Evolutionary conservation across 495 filamentous ascomycete genomes (phyloP), one percentile per base, ranked within the genome.

Genomic region (Aspergillus baeticus): DNA sequence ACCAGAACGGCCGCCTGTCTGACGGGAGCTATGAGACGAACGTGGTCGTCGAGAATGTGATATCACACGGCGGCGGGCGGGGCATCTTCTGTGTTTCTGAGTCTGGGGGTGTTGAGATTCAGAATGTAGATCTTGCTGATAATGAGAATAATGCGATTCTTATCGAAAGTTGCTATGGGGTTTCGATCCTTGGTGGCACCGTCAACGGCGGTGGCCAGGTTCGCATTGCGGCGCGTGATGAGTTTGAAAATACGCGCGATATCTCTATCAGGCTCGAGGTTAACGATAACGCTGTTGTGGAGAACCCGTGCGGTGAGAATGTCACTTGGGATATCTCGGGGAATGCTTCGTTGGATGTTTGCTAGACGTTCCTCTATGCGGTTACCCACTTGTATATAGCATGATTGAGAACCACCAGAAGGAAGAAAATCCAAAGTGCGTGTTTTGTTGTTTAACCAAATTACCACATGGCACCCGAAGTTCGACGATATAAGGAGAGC

Each of bases 61-160:
- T 51, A 4, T 42, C 51, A 11, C 57, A 51, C 23, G 57, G 57
- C 6, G 57, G 57, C 15, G 57, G 57, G n/a, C 51, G 57, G 0
- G 57, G 57, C 6, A 34, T 60, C 22, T 60, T 60, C 51, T 60
- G 57, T 39, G 57, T 60, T 0, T 55, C 51, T 23, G 23, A 60
- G 31, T 51, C 44, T 17, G 57, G 57, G 1, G 57, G 51, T 5
- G 51, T 38, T n/a, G 51, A 55, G 37, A 60, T 60, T 10, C 38
- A 22, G 2, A 55, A 51, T 42, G 46, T 55, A 10, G 51, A 60
- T 29, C 36, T 60, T 0, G 26, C 35, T 1, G 57, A 60, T 17
- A 60, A 50, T n/a, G 57, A n/a, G 10, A 55, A 55, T 31, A 60
- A 60, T 37, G 51, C 57, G 18, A 60, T 60, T 23, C 45, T 60